These are phyloP conservation scores for Sporothrix pallida DNA, from an alignment of 2,329 filamentous ascomycete genomes.

Conservation along the genomic window DNA sequence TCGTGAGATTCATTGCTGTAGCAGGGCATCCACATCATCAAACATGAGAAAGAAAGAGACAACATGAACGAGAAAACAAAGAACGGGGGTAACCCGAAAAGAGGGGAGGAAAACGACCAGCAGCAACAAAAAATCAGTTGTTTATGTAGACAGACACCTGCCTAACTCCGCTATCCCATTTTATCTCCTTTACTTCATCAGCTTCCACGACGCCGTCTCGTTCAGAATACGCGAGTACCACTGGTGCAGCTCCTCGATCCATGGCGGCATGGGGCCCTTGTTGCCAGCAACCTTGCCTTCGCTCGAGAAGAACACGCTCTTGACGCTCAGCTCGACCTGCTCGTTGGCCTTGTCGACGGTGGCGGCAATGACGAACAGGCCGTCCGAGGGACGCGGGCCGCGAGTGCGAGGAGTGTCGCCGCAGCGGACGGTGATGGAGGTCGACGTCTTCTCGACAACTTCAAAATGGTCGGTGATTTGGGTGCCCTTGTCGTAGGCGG, in stretches of 20 bases:
- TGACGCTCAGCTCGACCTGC: constrained; percentile 68
- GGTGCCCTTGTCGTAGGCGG: constrained; percentile 66
- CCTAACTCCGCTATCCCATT: background rate
- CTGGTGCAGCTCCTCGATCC: constrained; percentile 46
- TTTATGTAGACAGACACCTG: too few species aligned
- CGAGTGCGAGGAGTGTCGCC: constrained; percentile 67
- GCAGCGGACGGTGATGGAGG: constrained; percentile 66
- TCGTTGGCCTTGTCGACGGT: constrained; percentile 63
- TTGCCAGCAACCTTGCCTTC: constrained; percentile 45
- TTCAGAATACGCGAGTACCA: constrained; percentile 52
- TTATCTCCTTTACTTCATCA: constrained; percentile 40
- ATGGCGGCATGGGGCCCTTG: constrained; percentile 46
- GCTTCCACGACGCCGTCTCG: constrained; percentile 48
- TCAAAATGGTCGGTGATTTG: constrained; percentile 74
- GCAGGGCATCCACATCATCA: background rate
- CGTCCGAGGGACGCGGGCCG: constrained; percentile 64
- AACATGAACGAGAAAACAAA: background rate
- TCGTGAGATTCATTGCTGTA: constrained; percentile 13
- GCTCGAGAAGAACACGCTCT: constrained; percentile 66
- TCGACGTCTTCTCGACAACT: constrained; percentile 67
- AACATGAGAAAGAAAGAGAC: background rate
- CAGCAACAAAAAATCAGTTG: background rate
- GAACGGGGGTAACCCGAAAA: background rate
- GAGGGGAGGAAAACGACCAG: background rate
- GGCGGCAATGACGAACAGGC: constrained; percentile 69